Evolutionary conservation across 495 filamentous ascomycete genomes (phyloP).

Genomic region (Collariella sp.): DNA sequence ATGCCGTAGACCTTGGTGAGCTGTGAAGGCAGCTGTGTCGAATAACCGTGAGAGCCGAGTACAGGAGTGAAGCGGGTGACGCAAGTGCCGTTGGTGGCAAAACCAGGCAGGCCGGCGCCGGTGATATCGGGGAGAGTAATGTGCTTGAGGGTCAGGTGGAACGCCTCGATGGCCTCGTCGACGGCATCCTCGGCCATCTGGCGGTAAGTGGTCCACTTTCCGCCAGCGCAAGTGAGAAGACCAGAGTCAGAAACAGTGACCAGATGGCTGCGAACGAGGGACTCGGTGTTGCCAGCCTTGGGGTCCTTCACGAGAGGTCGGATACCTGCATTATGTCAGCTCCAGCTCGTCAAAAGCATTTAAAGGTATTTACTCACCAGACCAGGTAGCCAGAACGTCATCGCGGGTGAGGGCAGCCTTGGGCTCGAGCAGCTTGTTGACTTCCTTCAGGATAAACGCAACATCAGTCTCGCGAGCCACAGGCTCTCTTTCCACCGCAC

Average conservation of each 20-base stretch:
- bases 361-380: slow-evolving; percentile 38
- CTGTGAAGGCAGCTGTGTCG: slow-evolving; percentile 94
- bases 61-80: slow-evolving; percentile 86
- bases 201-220: slow-evolving; percentile 98
- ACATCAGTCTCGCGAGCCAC: slow-evolving; percentile 88
- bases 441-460: slow-evolving; percentile 89
- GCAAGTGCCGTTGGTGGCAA: slow-evolving; percentile 71
- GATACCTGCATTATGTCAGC: slow-evolving; percentile 36
- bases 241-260: slow-evolving; percentile 80
- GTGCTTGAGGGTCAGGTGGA: slow-evolving; percentile 57
- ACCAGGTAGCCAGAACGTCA: slow-evolving; percentile 94
- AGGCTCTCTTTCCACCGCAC: slow-evolving; percentile 66
- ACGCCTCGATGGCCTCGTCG: slow-evolving; percentile 74
- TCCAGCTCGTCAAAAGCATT: no score
- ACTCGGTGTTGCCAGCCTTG: slow-evolving; percentile 86
- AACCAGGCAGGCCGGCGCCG: slow-evolving; percentile 71
- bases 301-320: slow-evolving; percentile 91
- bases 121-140: slow-evolving; percentile 62
- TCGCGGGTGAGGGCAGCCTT: slow-evolving; percentile 89
- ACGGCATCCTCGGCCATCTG: slow-evolving; percentile 98
- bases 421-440: slow-evolving; percentile 79
- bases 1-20: slow-evolving; percentile 95
- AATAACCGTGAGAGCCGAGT: slow-evolving; percentile 88
- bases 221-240: slow-evolving; percentile 88
- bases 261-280: slow-evolving; percentile 90